Conservation (phyloP, 768 basidiomycete genomes). For the Heimioporus sp. region DNA sequence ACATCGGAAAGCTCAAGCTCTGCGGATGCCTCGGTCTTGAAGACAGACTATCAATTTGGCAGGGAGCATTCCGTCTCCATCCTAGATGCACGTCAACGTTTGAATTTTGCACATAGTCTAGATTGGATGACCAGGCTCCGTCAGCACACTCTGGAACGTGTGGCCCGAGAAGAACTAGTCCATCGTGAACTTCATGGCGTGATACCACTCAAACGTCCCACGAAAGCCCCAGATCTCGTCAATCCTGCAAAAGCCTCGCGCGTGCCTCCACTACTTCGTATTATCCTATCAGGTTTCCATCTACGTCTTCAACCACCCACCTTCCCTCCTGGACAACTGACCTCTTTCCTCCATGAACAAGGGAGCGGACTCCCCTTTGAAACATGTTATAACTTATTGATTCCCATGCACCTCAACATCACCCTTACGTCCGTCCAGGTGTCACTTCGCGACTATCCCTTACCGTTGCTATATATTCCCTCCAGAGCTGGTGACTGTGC, state of each 20-base stretch:
- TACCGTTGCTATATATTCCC: conserved; percentile 80
- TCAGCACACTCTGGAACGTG: conserved; percentile 45
- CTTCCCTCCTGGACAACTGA: conserved; percentile 52
- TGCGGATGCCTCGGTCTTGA: conserved; percentile 33
- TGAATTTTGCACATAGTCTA: conserved; percentile 66
- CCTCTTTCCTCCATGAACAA: conserved; percentile 63
- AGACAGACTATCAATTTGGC: conserved; percentile 62
- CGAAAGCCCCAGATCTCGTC: conserved; percentile 45
- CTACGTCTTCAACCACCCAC: conserved; percentile 58
- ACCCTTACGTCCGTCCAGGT: conserved; percentile 57
- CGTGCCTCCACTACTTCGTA: conserved; percentile 69
- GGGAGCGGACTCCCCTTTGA: conserved; percentile 68
- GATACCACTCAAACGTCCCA: conserved; percentile 27
- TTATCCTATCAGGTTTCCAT: conserved; percentile 55
- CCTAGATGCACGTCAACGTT: conserved; percentile 65
- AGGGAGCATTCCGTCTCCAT: conserved; percentile 64
- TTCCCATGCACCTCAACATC: conserved; percentile 80
- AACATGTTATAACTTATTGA: conserved; percentile 72
- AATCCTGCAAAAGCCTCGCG: conserved; percentile 32
- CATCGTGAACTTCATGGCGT: conserved; percentile 45
- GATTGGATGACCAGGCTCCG: conserved; percentile 67
- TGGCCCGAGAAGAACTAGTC: conserved; percentile 47
- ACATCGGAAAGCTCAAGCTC: conserved; percentile 27
- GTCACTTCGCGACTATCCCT: conserved; percentile 82
- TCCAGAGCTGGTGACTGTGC: conserved; percentile 34